A percentile compares a stretch with the other conserved stretches of the same genome.
Conservation (phyloP, 2,329 filamentous ascomycete species). For the Zelopaecilomyces penicillatus region DNA sequence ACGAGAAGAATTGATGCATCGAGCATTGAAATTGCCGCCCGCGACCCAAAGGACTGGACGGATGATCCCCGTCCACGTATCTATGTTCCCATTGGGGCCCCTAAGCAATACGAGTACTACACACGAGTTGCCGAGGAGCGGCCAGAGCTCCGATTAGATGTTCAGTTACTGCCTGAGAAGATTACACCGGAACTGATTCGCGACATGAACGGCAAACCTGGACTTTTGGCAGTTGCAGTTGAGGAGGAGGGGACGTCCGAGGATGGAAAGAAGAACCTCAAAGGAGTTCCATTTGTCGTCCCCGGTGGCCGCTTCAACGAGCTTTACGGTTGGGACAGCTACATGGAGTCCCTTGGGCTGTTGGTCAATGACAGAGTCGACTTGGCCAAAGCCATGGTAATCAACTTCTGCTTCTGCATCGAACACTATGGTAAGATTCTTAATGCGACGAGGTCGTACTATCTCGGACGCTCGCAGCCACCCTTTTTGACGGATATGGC, state of each 20-base stretch:
- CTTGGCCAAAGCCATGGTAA: constrained; percentile 87
- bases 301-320: constrained; percentile 97
- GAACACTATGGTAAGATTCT: constrained; percentile 97
- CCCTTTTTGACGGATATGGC: constrained; percentile 98
- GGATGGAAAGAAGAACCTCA: constrained; percentile 62
- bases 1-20: constrained; percentile 85
- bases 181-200: constrained; percentile 76
- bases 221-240: constrained; percentile 84
- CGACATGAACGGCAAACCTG: constrained; percentile 78
- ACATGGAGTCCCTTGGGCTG: constrained; percentile 92
- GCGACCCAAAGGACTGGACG: constrained; percentile 94
- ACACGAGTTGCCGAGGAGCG: constrained; percentile 65
- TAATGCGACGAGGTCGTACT: constrained; percentile 94
- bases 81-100: constrained; percentile 77
- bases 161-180: constrained; percentile 65
- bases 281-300: constrained; percentile 89
- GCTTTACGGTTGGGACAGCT: constrained; percentile 97
- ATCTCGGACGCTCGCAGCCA: constrained; percentile 86
- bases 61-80: constrained; percentile 81
- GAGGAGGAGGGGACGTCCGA: constrained; percentile 56
- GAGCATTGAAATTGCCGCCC: constrained; percentile 76
- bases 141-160: constrained; percentile 81
- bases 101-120: constrained; percentile 88
- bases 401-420: constrained; percentile 97
- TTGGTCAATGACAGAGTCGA: constrained; percentile 78